These are phyloP conservation scores for Erysimum cheiranthoides DNA, from an alignment of 345 rosid genomes.

Conservation along the genomic window DNA sequence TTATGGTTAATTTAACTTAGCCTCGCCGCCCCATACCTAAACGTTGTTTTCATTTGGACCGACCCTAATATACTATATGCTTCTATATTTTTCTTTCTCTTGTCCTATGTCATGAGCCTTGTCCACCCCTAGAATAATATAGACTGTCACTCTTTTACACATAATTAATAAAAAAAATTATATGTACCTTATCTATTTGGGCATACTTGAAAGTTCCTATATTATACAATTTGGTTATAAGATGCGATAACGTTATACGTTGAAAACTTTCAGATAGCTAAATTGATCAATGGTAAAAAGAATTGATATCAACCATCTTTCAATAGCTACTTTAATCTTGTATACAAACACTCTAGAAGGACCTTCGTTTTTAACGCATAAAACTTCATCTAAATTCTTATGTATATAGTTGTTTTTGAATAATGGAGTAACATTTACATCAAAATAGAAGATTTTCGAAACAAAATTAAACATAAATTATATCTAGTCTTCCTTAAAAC, in stretches of 20 bases:
- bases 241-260: background rate
- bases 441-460: background rate
- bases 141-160: conserved; percentile 39
- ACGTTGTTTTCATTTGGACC: conserved; percentile 45
- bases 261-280: conserved; percentile 18
- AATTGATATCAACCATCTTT: background rate
- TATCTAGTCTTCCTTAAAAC: background rate
- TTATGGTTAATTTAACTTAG: conserved; percentile 34
- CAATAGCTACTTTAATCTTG: conserved; percentile 1
- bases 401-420: no score
- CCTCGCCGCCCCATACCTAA: conserved; percentile 55
- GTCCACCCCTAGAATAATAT: conserved; percentile 43
- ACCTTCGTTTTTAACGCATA: no score
- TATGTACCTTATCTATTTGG: conserved; percentile 27
- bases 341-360: background rate
- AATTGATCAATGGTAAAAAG: background rate
- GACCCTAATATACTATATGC: conserved; percentile 33
- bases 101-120: conserved; percentile 47
- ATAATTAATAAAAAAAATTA: background rate
- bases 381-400: no score
- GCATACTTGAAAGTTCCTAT: background rate
- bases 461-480: background rate
- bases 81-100: conserved; percentile 24
- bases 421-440: no score
- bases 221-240: background rate